Evolutionary conservation across 2,329 filamentous ascomycete genomes (phyloP).

Genomic region (Colletotrichum zoysiae): DNA sequence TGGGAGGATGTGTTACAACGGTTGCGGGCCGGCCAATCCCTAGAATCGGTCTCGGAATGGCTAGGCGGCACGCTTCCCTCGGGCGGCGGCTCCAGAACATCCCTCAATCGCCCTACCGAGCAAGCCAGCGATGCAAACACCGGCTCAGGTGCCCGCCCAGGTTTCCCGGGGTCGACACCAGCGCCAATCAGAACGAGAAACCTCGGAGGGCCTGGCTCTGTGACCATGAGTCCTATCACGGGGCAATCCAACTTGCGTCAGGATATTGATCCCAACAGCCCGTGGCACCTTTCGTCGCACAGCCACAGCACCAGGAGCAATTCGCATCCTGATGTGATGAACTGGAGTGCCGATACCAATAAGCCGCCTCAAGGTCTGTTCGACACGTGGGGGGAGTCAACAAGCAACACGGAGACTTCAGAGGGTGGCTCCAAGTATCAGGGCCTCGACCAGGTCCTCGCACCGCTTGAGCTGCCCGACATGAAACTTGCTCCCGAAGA

Average conservation of each 20-base stretch:
- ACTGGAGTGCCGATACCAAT: conserved; percentile 57
- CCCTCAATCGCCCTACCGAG: conserved; percentile 47
- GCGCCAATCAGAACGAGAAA: conserved; percentile 43
- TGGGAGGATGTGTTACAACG: conserved; percentile 68
- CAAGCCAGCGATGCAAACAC: conserved; percentile 43
- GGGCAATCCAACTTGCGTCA: conserved; percentile 50
- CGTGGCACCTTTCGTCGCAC: conserved; percentile 62
- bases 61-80: conserved; percentile 54
- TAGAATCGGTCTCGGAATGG: conserved; percentile 69
- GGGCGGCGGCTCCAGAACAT: conserved; percentile 48
- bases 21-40: conserved; percentile 65
- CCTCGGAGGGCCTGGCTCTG: conserved; percentile 28
- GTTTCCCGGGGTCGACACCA: conserved; percentile 41
- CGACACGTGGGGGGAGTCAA: conserved; percentile 63
- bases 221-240: conserved; percentile 49
- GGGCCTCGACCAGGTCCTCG: conserved; percentile 62
- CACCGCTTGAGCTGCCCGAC: conserved; percentile 59
- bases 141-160: conserved; percentile 46
- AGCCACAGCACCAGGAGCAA: conserved; percentile 62
- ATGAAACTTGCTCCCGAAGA: conserved; percentile 57
- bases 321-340: conserved; percentile 61
- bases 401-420: conserved; percentile 50
- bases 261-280: conserved; percentile 59
- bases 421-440: conserved; percentile 42
- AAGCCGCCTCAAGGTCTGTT: conserved; percentile 59